Evolutionary conservation across 257 asterid species (phyloP), one percentile per base, ranked within the genome.

Genomic region (Nicotiana sylvestris): DNA sequence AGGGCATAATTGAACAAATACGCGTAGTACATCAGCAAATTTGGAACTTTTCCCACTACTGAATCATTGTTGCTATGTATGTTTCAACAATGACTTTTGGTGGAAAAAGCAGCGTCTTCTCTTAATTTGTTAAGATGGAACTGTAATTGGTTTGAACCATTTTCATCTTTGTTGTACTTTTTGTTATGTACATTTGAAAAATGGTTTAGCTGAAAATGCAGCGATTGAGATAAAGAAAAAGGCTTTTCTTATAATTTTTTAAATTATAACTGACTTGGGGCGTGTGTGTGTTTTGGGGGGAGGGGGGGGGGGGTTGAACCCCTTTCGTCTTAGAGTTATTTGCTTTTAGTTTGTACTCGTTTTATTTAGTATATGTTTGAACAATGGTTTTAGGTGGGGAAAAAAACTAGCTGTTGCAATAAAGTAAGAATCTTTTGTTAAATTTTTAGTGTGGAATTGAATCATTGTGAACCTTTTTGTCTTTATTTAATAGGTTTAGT

Each of bases 51-150:
- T 32, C 35, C 35, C 35, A 32, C 35, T 32, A 32, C 35, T 32
- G 35, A 25, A 16, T 57, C 3, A 69, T 58, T 35, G 13, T 37
- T 58, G 27, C 32, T 51, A 55, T 62, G 16, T 83, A 37, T 77
- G 18, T 53, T 17, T 70, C 30, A 80, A 64, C 77, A 0, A 9
- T 35, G 72, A 64, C 0, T 9, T 43, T 70, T 94, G 95, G 90
- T 91, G 83, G 82, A 90, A 85, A 87, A 94, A 91, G 18, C 18
- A 37, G 56, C 9, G 39, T 37, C 18, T 43, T 68, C 21, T 37
- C 51, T 18, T 17, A 9, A 3, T 18, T 37, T 27, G n/a, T 39
- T 37, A 69, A n/a, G 10, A 8, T 39, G 77, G 18, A 29, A 68
- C 1, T n/a, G 77, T 69, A 18, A 37, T 69, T 32, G 5, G 2